Evolutionary conservation across 2,329 filamentous ascomycete species (phyloP).

Genomic region (Aureobasidium sp.): DNA sequence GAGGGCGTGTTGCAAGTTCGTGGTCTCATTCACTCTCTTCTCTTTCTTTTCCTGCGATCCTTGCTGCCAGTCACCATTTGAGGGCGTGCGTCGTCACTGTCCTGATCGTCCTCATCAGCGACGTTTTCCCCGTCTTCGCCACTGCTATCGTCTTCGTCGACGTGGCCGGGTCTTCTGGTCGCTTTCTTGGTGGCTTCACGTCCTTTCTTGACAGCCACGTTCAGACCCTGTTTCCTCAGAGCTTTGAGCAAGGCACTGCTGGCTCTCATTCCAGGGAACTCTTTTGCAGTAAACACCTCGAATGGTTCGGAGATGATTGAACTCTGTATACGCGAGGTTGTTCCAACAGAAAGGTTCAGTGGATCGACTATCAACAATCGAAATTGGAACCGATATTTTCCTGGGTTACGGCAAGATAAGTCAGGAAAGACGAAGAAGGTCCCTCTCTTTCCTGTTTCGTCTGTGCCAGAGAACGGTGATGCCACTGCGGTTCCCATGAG

Average conservation of each 20-base stretch:
- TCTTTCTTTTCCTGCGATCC: constrained; percentile 13
- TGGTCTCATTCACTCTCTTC: constrained; percentile 14
- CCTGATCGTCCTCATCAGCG: constrained; percentile 75
- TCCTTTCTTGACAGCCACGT: constrained; percentile 81
- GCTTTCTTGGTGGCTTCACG: constrained; percentile 51
- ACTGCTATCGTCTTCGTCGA: constrained; percentile 34
- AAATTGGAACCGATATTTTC: constrained; percentile 68
- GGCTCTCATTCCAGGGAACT: constrained; percentile 77
- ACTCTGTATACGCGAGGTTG: constrained; percentile 43
- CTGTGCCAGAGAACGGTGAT: constrained; percentile 67
- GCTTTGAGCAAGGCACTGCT: constrained; percentile 67
- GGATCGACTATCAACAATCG: constrained; percentile 66
- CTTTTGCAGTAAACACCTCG: constrained; percentile 74
- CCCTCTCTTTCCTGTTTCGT: constrained; percentile 65
- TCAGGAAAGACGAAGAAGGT: constrained; percentile 85
- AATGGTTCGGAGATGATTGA: constrained; percentile 62
- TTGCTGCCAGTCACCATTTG: background rate
- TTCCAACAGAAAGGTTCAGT: constrained; percentile 47
- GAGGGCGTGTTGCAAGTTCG: background rate
- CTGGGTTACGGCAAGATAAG: constrained; percentile 70
- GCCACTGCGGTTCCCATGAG: constrained; percentile 75
- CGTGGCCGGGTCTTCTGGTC: constrained; percentile 29
- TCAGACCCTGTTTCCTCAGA: constrained; percentile 71
- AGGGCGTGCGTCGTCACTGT: constrained; percentile 12
- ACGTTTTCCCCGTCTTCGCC: constrained; percentile 35